Percentiles rank a stretch among this genome's conserved stretches.
Conservation (phyloP, 1,139 yeast species). For the Lodderomyces metapsilosis region DNA sequence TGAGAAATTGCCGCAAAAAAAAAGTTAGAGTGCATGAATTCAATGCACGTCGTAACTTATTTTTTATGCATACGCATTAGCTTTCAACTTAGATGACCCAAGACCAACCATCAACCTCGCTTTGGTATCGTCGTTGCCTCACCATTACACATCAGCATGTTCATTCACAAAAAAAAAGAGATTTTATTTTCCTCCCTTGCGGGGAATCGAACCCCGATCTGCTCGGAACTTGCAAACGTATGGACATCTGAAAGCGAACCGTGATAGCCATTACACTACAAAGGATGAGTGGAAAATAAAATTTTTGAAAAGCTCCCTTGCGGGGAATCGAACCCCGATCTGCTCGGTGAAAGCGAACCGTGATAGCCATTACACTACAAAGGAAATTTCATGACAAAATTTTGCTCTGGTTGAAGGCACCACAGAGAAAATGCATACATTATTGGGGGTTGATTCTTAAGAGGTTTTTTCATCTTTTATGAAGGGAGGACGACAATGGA, state of each 20-base stretch:
- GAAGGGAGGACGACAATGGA: no score
- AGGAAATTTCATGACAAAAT: constrained; percentile 17
- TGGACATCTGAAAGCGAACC: constrained; percentile 5
- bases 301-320: constrained; percentile 53
- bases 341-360: constrained; percentile 84
- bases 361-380: constrained; percentile 82
- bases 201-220: constrained; percentile 8
- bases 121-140: no score
- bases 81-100: no score
- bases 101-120: no score
- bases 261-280: constrained; percentile 6
- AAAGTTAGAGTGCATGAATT: no score
- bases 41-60: no score
- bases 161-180: no score
- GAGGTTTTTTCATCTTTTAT: no score
- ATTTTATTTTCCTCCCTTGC: constrained; percentile 7
- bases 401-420: background rate
- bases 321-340: constrained; percentile 86
- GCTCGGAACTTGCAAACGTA: constrained; percentile 4
- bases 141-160: no score
- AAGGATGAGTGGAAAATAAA: background rate
- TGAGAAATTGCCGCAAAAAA: no score
- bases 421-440: background rate
- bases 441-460: no score
- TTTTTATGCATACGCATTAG: no score